Conservation (phyloP, 2,329 filamentous ascomycete species). For the Parascedosporium putredinis region DNA sequence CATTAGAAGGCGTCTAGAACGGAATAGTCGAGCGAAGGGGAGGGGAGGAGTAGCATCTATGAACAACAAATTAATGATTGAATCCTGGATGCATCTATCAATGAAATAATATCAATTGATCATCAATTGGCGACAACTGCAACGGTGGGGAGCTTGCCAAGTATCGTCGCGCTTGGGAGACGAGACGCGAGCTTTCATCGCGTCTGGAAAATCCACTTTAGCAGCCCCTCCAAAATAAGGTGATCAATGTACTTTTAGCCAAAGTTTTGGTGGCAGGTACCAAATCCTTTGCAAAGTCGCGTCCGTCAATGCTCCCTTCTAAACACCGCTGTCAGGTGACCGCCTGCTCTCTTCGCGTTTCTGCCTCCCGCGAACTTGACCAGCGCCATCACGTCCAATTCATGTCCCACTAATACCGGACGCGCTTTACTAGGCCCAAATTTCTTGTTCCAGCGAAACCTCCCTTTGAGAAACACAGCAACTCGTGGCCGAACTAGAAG, state of each 20-base stretch:
- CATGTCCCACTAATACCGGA: slow-evolving; percentile 2
- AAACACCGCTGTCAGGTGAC: slow-evolving; percentile 21
- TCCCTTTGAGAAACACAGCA: too few species aligned
- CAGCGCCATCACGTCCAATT: slow-evolving; percentile 11
- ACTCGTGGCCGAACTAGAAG: too few species aligned
- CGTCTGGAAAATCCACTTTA: not conserved
- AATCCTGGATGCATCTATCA: too few species aligned
- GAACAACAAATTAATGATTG: too few species aligned
- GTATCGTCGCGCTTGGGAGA: not conserved
- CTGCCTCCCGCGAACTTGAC: slow-evolving; percentile 11
- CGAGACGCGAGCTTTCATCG: not conserved
- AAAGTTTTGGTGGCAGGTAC: not conserved
- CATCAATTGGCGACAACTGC: not conserved
- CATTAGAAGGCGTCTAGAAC: too few species aligned
- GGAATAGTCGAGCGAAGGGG: too few species aligned
- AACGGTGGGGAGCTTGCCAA: not conserved
- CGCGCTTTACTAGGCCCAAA: not conserved
- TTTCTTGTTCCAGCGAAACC: not conserved
- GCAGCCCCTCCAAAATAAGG: not conserved
- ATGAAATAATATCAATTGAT: too few species aligned
- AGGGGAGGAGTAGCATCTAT: too few species aligned
- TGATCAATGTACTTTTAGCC: not conserved
- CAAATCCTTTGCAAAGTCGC: too few species aligned
- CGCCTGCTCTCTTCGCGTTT: slow-evolving; percentile 27
- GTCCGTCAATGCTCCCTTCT: not conserved